These are phyloP conservation scores for Lodderomyces orthopsilosis DNA, from an alignment of 1,139 yeast genomes.

Conservation along the genomic window DNA sequence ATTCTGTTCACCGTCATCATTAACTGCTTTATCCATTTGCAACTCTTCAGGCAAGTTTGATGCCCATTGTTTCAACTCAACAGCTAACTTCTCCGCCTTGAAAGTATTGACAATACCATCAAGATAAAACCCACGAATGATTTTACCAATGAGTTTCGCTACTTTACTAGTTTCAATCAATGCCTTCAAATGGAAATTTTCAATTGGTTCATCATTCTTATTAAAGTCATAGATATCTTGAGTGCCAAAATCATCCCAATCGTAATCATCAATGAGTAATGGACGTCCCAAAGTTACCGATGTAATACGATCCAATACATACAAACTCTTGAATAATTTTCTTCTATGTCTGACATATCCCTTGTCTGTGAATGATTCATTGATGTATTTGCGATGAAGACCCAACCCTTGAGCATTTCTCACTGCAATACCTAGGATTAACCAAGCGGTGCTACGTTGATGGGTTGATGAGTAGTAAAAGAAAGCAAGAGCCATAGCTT, in stretches of 20 bases:
- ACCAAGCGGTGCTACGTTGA: slow-evolving; percentile 41
- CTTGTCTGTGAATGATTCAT: slow-evolving; percentile 14
- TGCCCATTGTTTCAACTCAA: slow-evolving; percentile 36
- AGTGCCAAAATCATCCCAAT: slow-evolving; percentile 36
- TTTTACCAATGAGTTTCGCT: slow-evolving; percentile 26
- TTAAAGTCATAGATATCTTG: slow-evolving; percentile 13
- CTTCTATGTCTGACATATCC: slow-evolving; percentile 22
- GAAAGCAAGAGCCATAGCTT: slow-evolving; percentile 35
- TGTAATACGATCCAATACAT: slow-evolving; percentile 37
- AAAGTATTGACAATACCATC: slow-evolving; percentile 32
- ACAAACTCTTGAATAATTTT: slow-evolving; percentile 37
- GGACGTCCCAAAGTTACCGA: slow-evolving; percentile 43
- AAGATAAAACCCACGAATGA: slow-evolving; percentile 21
- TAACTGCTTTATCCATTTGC: slow-evolving; percentile 22
- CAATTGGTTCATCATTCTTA: slow-evolving; percentile 8
- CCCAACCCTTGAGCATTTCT: slow-evolving; percentile 17
- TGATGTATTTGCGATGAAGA: slow-evolving; percentile 14
- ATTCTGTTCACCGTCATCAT: slow-evolving; percentile 7
- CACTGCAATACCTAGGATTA: slow-evolving; percentile 15
- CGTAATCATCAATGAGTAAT: slow-evolving; percentile 34
- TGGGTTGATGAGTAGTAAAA: slow-evolving; percentile 37
- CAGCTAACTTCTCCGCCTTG: slow-evolving; percentile 34
- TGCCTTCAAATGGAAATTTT: slow-evolving; percentile 8
- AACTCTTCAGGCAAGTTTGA: slow-evolving; percentile 26
- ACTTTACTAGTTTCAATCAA: slow-evolving; percentile 13